Evolutionary conservation across 345 rosid species (phyloP), one percentile per base, ranked within the genome.

Genomic region (Chamaenerion angustifolium): DNA sequence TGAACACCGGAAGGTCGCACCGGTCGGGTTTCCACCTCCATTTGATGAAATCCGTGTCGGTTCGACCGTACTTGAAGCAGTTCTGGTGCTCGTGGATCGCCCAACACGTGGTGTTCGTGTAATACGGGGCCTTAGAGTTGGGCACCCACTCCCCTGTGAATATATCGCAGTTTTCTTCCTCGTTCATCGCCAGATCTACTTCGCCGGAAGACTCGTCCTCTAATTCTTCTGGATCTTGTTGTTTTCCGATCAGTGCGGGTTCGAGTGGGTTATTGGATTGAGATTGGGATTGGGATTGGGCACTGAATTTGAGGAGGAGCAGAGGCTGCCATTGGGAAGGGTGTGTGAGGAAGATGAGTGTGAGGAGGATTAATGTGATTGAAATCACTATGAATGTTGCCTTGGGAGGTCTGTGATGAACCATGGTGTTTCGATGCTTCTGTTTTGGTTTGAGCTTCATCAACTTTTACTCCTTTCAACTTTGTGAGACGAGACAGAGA

Each of bases 1-100:
- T 45, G 14, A 64, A 64, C 17, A 56, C 14, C 25, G 77, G 77
- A 1, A 72, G 48, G 58, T 59, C 68, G 57, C 77, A 72, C 13
- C 51, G 54, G 1, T 62, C 60, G 11, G 77, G 73, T 45, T 54
- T 68, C 77, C 73, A 68, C 51, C 68, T 62, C 73, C 73, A 72
- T 41, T 65, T 58, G 61, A 62, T 45, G 60, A 60, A 68, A 50
- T 65, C 59, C 15, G 56, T 57, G 25, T 71, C 76, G 19, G 65
- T 60, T 35, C 76, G 58, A 10, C 72, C 76, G 56, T 43, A 61
- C 54, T 68, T 68, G 54, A 64, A 19, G 57, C 73, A 72, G 40
- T 72, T 72, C n/a, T 68, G 69, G 25, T 64, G 67, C 35, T 64
- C 73, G 37, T 60, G 48, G 40, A 72, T 64, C 18, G 56, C 43